Evolutionary conservation across 1,139 yeast genomes (phyloP), one percentile per base, ranked within the genome.

Genomic region (Magnusiomyces magnusii): DNA sequence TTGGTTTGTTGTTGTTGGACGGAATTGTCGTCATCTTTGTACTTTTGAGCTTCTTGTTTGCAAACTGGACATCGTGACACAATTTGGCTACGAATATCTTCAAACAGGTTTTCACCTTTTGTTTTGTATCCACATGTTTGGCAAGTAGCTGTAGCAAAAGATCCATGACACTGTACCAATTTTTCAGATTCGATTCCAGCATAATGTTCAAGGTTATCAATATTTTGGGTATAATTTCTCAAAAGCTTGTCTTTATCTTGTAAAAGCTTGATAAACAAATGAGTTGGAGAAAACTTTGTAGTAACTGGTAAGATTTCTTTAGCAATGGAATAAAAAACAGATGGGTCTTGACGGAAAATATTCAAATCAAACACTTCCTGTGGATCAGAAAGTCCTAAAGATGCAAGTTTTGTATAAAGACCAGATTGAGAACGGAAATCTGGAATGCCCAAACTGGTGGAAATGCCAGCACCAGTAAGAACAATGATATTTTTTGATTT

Each of bases 391-490:
- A 92, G 75, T 0, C 96, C 96, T 58, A 89, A 70, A 66, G 82
- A 80, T 58, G 80, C 79, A 63, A 93, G 81, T 67, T 82, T 81
- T 27, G 59, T 64, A 72, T 93, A 93, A 61, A 93, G 83, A 52
- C 99, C 99, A 64, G 87, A 79, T 10, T 91, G 84, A 0, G 97
- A 91, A 68, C 99, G 80, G 74, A 93, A 93, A 73, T 93, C 99
- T 0, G 98, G 97, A 59, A 92, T 92, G 1, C 97, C 98, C 60
- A 92, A 75, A 44, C 92, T 84, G 2, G 97, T 92, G 21, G 97
- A 89, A 53, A 93, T 91, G 23, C 99, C 99, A 0, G 99, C 99
- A 3, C 99, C 99, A 0, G 97, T 90, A 28, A 93, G 76, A 0
- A 93, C 95, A 62, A 93, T 68, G 27, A 93, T 81, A 58, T 84